Conservation (phyloP, 2,329 filamentous ascomycete genomes). For the Verticillium zaregamsianum region DNA sequence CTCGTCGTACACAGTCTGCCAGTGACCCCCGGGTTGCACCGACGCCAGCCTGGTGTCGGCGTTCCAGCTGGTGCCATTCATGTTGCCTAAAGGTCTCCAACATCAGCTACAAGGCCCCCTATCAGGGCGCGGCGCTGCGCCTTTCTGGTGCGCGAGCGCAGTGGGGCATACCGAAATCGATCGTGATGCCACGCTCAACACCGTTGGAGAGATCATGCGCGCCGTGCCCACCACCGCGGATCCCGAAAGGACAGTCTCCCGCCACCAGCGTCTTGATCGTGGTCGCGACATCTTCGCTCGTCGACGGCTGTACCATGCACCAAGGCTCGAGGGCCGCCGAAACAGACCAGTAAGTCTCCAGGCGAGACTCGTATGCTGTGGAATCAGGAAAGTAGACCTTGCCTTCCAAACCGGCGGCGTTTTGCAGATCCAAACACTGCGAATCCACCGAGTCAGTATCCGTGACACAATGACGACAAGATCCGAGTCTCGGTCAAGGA, state of each 20-base stretch:
- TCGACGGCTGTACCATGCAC: slow-evolving; percentile 29
- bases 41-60: slow-evolving; percentile 21
- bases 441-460: background rate
- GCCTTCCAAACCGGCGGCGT: slow-evolving; percentile 16
- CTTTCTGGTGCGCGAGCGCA: background rate
- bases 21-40: slow-evolving; percentile 29
- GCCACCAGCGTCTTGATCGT: slow-evolving; percentile 26
- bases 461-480: background rate
- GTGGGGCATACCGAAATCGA: slow-evolving; percentile 25
- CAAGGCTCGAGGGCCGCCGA: slow-evolving; percentile 29
- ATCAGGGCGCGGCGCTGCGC: too few species aligned
- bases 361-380: slow-evolving; percentile 21
- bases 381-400: slow-evolving; percentile 24
- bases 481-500: background rate
- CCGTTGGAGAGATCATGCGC: slow-evolving; percentile 27
- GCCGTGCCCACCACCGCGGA: slow-evolving; percentile 33
- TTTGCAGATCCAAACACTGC: slow-evolving; percentile 22
- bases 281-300: slow-evolving; percentile 29
- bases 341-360: slow-evolving; percentile 30
- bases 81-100: slow-evolving; percentile 14
- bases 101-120: background rate
- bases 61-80: slow-evolving; percentile 26
- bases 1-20: slow-evolving; percentile 31
- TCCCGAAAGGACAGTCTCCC: slow-evolving; percentile 29
- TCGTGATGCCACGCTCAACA: slow-evolving; percentile 29